These are phyloP conservation scores for Geotrichum europaeum DNA, from an alignment of 1,139 yeast species.

Conservation along the genomic window DNA sequence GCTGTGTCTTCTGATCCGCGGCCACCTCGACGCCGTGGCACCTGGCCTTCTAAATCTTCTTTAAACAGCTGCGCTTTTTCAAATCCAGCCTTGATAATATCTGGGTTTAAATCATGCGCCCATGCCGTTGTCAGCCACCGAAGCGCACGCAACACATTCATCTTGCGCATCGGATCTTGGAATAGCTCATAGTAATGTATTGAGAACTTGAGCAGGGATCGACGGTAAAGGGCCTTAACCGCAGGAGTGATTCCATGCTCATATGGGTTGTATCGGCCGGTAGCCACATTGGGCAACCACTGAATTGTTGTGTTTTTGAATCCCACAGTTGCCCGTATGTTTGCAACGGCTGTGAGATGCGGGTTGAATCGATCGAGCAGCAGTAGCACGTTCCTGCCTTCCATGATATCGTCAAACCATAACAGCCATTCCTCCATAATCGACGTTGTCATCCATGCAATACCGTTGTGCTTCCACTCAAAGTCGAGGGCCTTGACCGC, in stretches of 20 bases:
- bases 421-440: constrained; percentile 16
- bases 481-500: constrained; percentile 15
- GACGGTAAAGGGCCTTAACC: constrained; percentile 11
- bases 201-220: constrained; percentile 11
- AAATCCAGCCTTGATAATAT: constrained; percentile 9
- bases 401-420: constrained; percentile 15
- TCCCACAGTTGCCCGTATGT: constrained; percentile 15
- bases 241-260: constrained; percentile 15
- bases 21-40: background rate
- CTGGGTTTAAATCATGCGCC: constrained; percentile 13
- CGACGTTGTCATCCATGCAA: constrained; percentile 17
- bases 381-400: constrained; percentile 10
- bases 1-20: constrained; percentile 5
- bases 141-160: constrained; percentile 14
- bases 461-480: constrained; percentile 17
- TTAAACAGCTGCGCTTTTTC: constrained; percentile 13
- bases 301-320: constrained; percentile 16
- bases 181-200: constrained; percentile 12
- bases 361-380: constrained; percentile 15
- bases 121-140: constrained; percentile 16
- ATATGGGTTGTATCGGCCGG: constrained; percentile 15
- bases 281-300: constrained; percentile 14
- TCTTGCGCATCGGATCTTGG: constrained; percentile 17
- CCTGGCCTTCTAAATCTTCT: background rate
- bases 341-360: constrained; percentile 15